Evolutionary conservation across 1,284 basidiomycete species (phyloP).

Genomic region (Ceratobasidium sp.): DNA sequence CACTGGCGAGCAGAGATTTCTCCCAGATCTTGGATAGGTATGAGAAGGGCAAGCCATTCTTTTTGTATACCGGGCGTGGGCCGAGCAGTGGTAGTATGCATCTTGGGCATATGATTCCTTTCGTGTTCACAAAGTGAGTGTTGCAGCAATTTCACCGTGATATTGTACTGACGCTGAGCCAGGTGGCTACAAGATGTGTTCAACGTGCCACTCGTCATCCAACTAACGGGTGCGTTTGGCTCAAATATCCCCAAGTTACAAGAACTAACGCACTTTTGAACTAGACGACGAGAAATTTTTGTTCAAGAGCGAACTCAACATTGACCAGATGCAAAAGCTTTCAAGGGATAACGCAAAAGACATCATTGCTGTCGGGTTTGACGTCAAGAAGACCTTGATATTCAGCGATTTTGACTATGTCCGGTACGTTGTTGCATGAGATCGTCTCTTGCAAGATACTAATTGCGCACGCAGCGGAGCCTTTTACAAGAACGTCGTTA

Average conservation of each 20-base stretch:
- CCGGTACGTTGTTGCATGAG: constrained; percentile 59
- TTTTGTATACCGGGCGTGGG: constrained; percentile 97
- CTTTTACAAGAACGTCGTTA: constrained; percentile 96
- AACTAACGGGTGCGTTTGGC: constrained; percentile 80
- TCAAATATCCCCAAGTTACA: background rate
- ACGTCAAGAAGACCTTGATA: constrained; percentile 95
- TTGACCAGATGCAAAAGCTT: constrained; percentile 90
- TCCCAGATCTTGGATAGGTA: constrained; percentile 94
- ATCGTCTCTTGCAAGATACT: background rate
- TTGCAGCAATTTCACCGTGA: background rate
- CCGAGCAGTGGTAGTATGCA: constrained; percentile 98
- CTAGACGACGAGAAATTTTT: constrained; percentile 99
- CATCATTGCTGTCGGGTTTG: constrained; percentile 97
- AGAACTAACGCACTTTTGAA: constrained; percentile 32
- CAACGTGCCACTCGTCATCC: constrained; percentile 92
- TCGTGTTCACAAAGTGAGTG: constrained; percentile 93
- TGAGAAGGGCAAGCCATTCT: constrained; percentile 98
- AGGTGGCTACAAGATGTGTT: constrained; percentile 99
- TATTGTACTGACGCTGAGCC: constrained; percentile 16
- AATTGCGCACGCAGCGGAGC: constrained; percentile 68
- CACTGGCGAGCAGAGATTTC: constrained; percentile 77
- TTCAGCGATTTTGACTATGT: constrained; percentile 94
- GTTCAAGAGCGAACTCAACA: constrained; percentile 93
- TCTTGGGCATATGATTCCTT: constrained; percentile 97
- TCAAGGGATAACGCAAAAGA: constrained; percentile 90